phyloP scores from a whole-genome alignment of 345 rosid species.

The Linum tenue region DNA sequence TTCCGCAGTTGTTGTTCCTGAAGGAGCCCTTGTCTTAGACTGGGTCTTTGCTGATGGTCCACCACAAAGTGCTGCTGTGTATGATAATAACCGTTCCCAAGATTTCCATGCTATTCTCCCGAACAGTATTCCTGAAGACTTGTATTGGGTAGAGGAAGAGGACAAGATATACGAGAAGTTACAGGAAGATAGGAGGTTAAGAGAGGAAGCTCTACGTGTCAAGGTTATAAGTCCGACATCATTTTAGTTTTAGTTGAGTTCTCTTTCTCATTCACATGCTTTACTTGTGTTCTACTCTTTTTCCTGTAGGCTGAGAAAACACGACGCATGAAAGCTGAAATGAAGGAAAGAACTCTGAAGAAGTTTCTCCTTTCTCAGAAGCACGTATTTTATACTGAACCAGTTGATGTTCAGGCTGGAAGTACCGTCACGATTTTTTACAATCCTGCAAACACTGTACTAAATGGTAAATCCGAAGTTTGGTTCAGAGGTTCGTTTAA shows the following conservation, averaged over 20 bases:
- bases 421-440: constrained; percentile 50
- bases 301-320: constrained; percentile 50
- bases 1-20: constrained; percentile 63
- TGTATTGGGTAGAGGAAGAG: constrained; percentile 76
- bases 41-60: constrained; percentile 95
- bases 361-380: constrained; percentile 76
- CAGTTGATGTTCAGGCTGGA: constrained; percentile 79
- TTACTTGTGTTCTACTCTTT: constrained; percentile 14
- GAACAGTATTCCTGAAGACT: constrained; percentile 34
- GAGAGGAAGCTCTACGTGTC: constrained; percentile 61
- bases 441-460: constrained; percentile 73
- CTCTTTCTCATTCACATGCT: constrained; percentile 4
- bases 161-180: constrained; percentile 44
- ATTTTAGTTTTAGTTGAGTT: constrained; percentile 2
- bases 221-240: constrained; percentile 39
- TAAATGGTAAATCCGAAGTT: constrained; percentile 72
- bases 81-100: constrained; percentile 60
- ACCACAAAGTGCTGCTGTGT: constrained; percentile 49
- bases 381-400: constrained; percentile 75
- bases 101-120: constrained; percentile 79
- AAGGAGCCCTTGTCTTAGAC: constrained; percentile 58
- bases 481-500: constrained; percentile 94
- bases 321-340: constrained; percentile 63
- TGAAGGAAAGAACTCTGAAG: constrained; percentile 57
- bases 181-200: constrained; percentile 56